Evolutionary conservation across 345 rosid genomes (phyloP).

Genomic region (Hibiscus mutabilis): DNA sequence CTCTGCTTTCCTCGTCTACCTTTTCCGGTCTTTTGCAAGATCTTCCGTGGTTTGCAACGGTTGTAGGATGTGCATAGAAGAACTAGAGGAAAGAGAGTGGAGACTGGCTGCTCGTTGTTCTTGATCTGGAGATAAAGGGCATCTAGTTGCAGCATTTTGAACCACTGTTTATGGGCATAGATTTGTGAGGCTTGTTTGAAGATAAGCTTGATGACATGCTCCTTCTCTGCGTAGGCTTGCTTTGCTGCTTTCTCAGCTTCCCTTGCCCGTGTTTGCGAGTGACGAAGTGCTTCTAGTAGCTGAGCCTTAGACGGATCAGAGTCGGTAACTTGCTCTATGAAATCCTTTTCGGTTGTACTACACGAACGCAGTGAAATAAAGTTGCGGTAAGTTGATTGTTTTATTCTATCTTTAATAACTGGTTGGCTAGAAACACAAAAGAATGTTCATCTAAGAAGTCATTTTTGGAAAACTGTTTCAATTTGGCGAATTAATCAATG

Average conservation of each 20-base stretch:
- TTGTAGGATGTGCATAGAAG: constrained; percentile 50
- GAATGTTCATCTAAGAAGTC: too few relatives aligned
- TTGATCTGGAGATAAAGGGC: constrained; percentile 50
- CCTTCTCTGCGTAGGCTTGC: constrained; percentile 74
- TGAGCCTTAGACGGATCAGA: constrained; percentile 53
- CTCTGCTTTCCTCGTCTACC: constrained; percentile 28
- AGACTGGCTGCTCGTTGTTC: constrained; percentile 41
- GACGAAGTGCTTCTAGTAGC: constrained; percentile 79
- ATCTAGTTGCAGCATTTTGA: constrained; percentile 79
- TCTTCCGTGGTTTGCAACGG: constrained; percentile 29
- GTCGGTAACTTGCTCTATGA: constrained; percentile 29
- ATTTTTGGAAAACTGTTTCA: too few relatives aligned
- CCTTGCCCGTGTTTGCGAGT: constrained; percentile 93
- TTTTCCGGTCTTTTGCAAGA: constrained; percentile 24
- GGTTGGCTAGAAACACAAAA: neutral
- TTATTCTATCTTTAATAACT: neutral
- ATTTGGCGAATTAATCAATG: too few relatives aligned
- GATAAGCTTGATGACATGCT: constrained; percentile 66
- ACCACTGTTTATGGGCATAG: constrained; percentile 84
- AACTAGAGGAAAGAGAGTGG: constrained; percentile 31
- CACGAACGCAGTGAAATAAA: constrained; percentile 6
- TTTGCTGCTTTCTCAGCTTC: constrained; percentile 87
- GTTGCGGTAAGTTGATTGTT: neutral
- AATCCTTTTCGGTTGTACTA: constrained; percentile 19
- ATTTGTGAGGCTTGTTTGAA: constrained; percentile 91